Conservation (phyloP, 148 eudicot species). For the Dysphania ambrosioides region DNA sequence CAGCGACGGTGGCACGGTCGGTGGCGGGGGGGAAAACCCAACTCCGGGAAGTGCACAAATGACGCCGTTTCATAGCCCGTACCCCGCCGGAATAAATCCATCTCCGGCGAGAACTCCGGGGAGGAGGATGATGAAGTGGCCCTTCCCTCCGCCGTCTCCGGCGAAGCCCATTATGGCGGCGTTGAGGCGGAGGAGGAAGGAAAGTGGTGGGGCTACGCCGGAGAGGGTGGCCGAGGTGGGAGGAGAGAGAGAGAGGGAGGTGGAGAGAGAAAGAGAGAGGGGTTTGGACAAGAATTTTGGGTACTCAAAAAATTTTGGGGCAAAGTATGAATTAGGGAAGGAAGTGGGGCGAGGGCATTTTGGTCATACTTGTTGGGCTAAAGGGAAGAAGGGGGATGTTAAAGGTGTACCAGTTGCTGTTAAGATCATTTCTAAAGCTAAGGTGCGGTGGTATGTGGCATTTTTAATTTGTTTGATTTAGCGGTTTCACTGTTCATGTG, state of each 20-base stretch:
- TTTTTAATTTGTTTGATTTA: background rate
- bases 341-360: slow-evolving; percentile 98
- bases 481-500: background rate
- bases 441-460: slow-evolving; percentile 56
- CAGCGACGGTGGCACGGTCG: too few species aligned
- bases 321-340: slow-evolving; percentile 83
- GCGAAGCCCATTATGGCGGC: slow-evolving; percentile 96
- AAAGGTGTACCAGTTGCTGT: slow-evolving; percentile 77
- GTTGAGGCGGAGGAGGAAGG: slow-evolving; percentile 45
- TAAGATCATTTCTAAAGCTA: slow-evolving; percentile 93
- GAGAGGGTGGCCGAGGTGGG: slow-evolving; percentile 35
- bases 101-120: slow-evolving; percentile 72
- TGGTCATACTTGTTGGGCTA: slow-evolving; percentile 94
- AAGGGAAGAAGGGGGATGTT: slow-evolving; percentile 76
- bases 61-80: slow-evolving; percentile 47
- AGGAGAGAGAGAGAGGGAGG: slow-evolving; percentile 23
- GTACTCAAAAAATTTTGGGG: slow-evolving; percentile 54
- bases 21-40: slow-evolving; percentile 14
- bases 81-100: slow-evolving; percentile 69
- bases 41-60: slow-evolving; percentile 16
- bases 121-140: slow-evolving; percentile 59
- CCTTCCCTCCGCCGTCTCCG: slow-evolving; percentile 97
- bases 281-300: slow-evolving; percentile 83
- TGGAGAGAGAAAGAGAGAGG: slow-evolving; percentile 16
- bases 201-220: slow-evolving; percentile 20